Base-by-base conservation (phyloP, 441 rosid genomes). In the Dalechampia spathulata region DNA sequence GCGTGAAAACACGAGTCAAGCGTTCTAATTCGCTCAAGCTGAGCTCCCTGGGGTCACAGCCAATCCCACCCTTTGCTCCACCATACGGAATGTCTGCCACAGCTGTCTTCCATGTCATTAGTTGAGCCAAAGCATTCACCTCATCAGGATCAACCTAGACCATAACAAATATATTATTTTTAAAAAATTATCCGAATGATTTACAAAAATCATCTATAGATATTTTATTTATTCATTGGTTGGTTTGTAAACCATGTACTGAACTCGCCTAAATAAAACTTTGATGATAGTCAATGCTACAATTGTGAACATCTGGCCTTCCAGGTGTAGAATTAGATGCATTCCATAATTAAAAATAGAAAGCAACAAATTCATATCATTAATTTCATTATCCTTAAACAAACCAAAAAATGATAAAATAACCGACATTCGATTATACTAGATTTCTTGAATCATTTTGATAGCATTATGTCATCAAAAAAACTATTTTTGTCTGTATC, bases 81-180 rank as follows among this genome's bases (percentile, higher is more conserved):
- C 97, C 98, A 25, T 92, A 92, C 5, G 98, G 98, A 62, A 92
- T 86, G 51, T 92, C 83, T 0, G 88, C 98, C n/a, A 92, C 97
- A 7, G 94, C 98, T 9, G 92, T 86, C 76, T 92, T 89, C 98
- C 97, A 89, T 30, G 97, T 92, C 98, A 92, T 92, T 27, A 89
- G 64, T 73, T 89, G 99, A 65, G 99, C 99, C 63, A 92, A 64
- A n/a, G 99, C 99, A 72, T 86, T 89, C 19, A 86, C 97, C 74
- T 83, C 97, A 86, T 86, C 87, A 0, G 92, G 90, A 45, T 92
- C 96, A 62, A 92, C 96, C 97, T 92, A 55, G n/a, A n/a, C n/a
- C n/a, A n/a, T n/a, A n/a, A n/a, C n/a, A n/a, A n/a, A n/a, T n/a
- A n/a, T n/a, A n/a, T n/a, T n/a, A n/a, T n/a, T n/a, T n/a, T n/a